A percentile compares a stretch with the other conserved stretches of the same genome.
These are phyloP conservation scores for Tribonema minus DNA, from an alignment of 108 stramenopile species.

Conservation along the genomic window DNA sequence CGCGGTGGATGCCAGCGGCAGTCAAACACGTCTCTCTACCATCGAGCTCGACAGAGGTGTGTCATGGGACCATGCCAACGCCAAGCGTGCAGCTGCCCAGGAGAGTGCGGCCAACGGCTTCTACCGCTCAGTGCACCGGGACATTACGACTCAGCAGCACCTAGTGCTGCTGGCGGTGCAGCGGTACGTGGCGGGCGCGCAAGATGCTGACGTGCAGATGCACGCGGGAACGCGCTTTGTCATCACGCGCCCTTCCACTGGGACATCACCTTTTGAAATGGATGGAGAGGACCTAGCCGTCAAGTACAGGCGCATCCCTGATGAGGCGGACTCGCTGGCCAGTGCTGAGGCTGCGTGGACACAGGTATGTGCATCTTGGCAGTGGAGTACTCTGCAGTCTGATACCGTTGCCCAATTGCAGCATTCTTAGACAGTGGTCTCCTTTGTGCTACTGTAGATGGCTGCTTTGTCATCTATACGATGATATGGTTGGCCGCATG, in stretches of 20 bases:
- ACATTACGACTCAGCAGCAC: slow-evolving; percentile 19
- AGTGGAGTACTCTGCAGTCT: not conserved
- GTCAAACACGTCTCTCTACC: not conserved
- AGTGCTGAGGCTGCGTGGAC: slow-evolving; percentile 5
- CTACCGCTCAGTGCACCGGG: slow-evolving; percentile 15
- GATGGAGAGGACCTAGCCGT: slow-evolving; percentile 6
- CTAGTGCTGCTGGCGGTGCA: slow-evolving; percentile 32
- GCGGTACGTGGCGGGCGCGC: not conserved
- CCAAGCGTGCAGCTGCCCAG: slow-evolving; percentile 6
- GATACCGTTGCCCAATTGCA: not conserved
- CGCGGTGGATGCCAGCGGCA: too few relatives aligned
- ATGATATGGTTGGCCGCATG: not conserved
- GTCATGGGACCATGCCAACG: slow-evolving; percentile 31
- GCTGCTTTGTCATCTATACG: not conserved
- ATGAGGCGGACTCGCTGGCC: not conserved
- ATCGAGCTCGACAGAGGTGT: slow-evolving; percentile 30
- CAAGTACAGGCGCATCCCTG: slow-evolving; percentile 11
- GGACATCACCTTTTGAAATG: slow-evolving; percentile 12
- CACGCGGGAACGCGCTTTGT: not conserved
- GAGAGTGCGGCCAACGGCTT: slow-evolving; percentile 14
- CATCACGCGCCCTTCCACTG: slow-evolving; percentile 27
- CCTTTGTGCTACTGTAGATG: not conserved
- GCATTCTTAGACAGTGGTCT: not conserved
- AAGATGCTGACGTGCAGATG: not conserved
- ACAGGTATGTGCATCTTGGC: not conserved